phyloP scores from a whole-genome alignment of 257 asterid species.

The Nicotiana obtusifolia region DNA sequence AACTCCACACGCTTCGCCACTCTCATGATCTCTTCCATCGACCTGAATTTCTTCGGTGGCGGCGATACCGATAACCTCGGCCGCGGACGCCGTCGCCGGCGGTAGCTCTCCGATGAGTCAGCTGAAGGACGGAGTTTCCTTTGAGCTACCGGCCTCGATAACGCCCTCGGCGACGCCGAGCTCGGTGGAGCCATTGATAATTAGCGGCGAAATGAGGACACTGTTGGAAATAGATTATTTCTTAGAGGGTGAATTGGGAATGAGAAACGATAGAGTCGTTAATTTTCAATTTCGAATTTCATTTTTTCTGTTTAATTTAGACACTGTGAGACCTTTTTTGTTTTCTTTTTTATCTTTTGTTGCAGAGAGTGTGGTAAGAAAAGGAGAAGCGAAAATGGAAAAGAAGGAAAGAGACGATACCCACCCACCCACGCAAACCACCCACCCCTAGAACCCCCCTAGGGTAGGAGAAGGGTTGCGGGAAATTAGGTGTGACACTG shows the following conservation, averaged over 20 bases:
- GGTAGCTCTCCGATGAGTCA: neutral
- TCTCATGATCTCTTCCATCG: slow-evolving; percentile 50
- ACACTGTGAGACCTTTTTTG: neutral
- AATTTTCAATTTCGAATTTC: slow-evolving; percentile 1
- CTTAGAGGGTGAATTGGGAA: slow-evolving; percentile 27
- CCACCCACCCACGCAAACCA: neutral
- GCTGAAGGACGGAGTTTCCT: slow-evolving; percentile 12
- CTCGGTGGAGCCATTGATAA: slow-evolving; percentile 20
- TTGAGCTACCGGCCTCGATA: slow-evolving; percentile 25
- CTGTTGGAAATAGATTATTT: slow-evolving; percentile 20
- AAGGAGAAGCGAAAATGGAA: neutral
- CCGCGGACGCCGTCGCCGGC: slow-evolving; percentile 6
- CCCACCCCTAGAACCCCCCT: neutral
- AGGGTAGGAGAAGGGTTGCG: neutral
- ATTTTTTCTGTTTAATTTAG: neutral
- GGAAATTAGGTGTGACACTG: slow-evolving; percentile 9
- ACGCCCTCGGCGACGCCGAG: slow-evolving; percentile 21
- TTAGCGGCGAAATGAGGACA: neutral
- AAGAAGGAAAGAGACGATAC: neutral
- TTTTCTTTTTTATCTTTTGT: neutral
- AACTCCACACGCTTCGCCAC: slow-evolving; percentile 43
- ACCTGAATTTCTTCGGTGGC: slow-evolving; percentile 34
- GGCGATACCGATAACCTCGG: slow-evolving; percentile 9
- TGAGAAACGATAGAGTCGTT: neutral
- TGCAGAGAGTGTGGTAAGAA: neutral